Conservation (phyloP, 2,329 filamentous ascomycete species). For the Claviceps cyperi region DNA sequence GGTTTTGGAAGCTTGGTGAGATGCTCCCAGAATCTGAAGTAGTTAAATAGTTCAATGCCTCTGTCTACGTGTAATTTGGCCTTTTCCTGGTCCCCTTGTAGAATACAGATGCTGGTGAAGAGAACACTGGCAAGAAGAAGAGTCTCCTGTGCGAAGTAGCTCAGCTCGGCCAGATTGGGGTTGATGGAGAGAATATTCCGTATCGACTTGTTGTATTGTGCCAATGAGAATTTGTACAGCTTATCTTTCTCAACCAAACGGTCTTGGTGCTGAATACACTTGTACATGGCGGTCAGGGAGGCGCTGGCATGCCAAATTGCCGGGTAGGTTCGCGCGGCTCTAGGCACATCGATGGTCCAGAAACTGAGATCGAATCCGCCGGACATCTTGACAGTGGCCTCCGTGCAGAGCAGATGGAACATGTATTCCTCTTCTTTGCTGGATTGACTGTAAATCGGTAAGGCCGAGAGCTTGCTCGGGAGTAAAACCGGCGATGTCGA, state of each 20-base stretch:
- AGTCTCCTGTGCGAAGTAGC: slow-evolving; percentile 4
- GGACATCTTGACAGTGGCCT: slow-evolving; percentile 1
- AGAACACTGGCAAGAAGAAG: slow-evolving; percentile 8
- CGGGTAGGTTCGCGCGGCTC: slow-evolving; percentile 4
- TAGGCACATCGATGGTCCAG: slow-evolving; percentile 4
- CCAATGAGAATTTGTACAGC: slow-evolving; percentile 6
- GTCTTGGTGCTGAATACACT: slow-evolving; percentile 11
- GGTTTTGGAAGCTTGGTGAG: neutral
- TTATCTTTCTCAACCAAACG: slow-evolving; percentile 12
- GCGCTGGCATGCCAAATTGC: slow-evolving; percentile 6
- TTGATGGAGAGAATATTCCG: slow-evolving; percentile 5
- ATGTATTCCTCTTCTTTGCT: slow-evolving; percentile 5
- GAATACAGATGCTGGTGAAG: slow-evolving; percentile 6
- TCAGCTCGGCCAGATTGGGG: neutral
- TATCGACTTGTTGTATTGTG: slow-evolving; percentile 8
- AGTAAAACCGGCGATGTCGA: neutral
- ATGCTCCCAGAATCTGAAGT: slow-evolving; percentile 7
- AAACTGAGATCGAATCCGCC: slow-evolving; percentile 5
- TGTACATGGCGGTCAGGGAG: slow-evolving; percentile 2
- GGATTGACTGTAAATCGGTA: neutral
- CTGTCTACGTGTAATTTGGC: slow-evolving; percentile 6
- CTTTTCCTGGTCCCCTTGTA: slow-evolving; percentile 6
- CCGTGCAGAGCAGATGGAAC: slow-evolving; percentile 7
- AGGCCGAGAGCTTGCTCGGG: neutral
- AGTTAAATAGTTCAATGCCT: slow-evolving; percentile 5